These are phyloP conservation scores for Fusarium sp. DNA, from an alignment of 2,329 filamentous ascomycete species.

Conservation along the genomic window DNA sequence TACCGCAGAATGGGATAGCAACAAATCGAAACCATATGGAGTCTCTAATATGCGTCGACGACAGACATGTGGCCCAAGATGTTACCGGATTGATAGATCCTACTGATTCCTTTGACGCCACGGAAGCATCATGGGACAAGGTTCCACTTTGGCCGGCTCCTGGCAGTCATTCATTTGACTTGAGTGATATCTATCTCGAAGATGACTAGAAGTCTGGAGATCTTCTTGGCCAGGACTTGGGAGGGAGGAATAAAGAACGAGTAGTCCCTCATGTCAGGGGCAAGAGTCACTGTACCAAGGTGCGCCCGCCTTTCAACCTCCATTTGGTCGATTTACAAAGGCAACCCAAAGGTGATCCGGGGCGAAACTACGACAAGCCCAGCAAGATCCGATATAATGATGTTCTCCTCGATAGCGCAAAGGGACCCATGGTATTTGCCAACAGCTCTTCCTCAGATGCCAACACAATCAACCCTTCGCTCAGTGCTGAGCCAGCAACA, in stretches of 20 bases:
- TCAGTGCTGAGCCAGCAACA: not conserved
- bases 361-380: not conserved
- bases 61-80: not conserved
- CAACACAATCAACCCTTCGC: not conserved
- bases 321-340: conserved; percentile 24
- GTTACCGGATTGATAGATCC: not conserved
- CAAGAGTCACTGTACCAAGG: conserved; percentile 47
- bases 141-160: not conserved
- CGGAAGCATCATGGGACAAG: not conserved
- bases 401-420: conserved; percentile 1
- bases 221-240: conserved; percentile 30
- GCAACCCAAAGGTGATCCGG: not conserved
- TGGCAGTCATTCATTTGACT: not conserved
- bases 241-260: conserved; percentile 26
- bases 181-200: conserved; percentile 24
- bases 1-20: not conserved
- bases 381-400: conserved; percentile 44
- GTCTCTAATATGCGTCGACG: not conserved
- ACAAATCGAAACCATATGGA: not conserved
- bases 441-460: not conserved
- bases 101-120: not conserved
- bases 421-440: not conserved
- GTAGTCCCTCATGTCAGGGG: conserved; percentile 36
- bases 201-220: conserved; percentile 38
- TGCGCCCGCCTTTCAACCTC: conserved; percentile 46